Evolutionary conservation across 177 flowering plant genomes (phyloP).

Genomic region (Telopea speciosissima): DNA sequence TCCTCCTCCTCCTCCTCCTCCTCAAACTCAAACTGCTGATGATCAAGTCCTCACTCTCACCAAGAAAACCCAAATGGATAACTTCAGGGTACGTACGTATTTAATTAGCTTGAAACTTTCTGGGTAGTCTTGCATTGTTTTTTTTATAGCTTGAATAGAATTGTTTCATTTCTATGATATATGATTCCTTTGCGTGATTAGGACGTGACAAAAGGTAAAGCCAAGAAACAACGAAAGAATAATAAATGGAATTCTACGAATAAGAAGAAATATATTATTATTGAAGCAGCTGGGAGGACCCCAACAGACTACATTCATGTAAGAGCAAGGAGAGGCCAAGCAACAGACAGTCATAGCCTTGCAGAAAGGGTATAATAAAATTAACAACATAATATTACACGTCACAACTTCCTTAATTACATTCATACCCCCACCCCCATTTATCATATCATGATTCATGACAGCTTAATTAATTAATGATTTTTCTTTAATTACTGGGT

Average conservation of each 20-base stretch:
- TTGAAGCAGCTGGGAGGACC: too few relatives aligned
- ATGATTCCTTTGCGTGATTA: neutral
- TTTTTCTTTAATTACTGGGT: neutral
- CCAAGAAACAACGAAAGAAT: slow-evolving; percentile 24
- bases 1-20: too few relatives aligned
- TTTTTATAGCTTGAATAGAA: neutral
- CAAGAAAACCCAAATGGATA: slow-evolving; percentile 19
- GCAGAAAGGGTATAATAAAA: slow-evolving; percentile 38
- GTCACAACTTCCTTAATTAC: too few relatives aligned
- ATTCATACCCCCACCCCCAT: too few relatives aligned
- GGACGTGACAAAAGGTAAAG: slow-evolving; percentile 17
- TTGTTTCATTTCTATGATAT: neutral
- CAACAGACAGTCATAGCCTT: slow-evolving; percentile 50
- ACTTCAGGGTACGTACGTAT: too few relatives aligned
- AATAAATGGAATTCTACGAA: slow-evolving; percentile 7
- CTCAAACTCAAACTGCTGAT: too few relatives aligned
- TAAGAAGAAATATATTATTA: slow-evolving; percentile 8
- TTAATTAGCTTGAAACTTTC: too few relatives aligned
- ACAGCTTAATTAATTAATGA: neutral
- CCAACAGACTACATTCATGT: slow-evolving; percentile 34
- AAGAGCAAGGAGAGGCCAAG: slow-evolving; percentile 47
- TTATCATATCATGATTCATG: too few relatives aligned
- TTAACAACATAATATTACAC: too few relatives aligned
- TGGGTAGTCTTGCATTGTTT: neutral
- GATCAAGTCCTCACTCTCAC: too few relatives aligned